phyloP scores from a whole-genome alignment of 176 grass and related monocot genomes.

The Panicum miliaceum region DNA sequence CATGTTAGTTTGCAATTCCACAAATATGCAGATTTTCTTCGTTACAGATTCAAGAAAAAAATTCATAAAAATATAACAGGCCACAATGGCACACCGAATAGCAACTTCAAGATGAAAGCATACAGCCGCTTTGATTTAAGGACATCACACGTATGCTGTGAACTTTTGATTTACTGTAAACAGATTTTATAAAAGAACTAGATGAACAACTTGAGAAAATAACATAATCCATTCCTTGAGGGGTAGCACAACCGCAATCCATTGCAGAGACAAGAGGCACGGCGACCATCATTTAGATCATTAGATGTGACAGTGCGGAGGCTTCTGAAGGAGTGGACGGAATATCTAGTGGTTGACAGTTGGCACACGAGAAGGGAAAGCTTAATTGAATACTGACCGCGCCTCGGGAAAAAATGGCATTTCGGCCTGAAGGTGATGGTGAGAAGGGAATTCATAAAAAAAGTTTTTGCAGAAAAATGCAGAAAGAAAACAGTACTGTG shows the following conservation, averaged over 20 bases:
- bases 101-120: not conserved
- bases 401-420: not conserved
- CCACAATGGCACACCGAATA: not conserved
- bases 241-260: not conserved
- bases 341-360: slow-evolving; percentile 35
- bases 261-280: slow-evolving; percentile 31
- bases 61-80: not conserved
- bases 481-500: not conserved
- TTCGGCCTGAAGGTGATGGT: not conserved
- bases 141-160: not conserved
- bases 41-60: not conserved
- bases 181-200: not conserved
- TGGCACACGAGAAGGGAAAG: slow-evolving; percentile 22
- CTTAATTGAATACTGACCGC: slow-evolving; percentile 4
- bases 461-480: not conserved
- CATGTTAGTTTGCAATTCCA: not conserved
- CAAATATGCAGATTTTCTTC: slow-evolving; percentile 9
- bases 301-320: not conserved
- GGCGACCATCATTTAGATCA: slow-evolving; percentile 26
- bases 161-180: not conserved
- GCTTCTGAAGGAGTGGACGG: not conserved
- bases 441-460: not conserved
- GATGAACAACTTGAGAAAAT: slow-evolving; percentile 22
- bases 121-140: not conserved
- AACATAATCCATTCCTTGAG: not conserved